Percentiles rank a stretch among this genome's conserved stretches.
These are phyloP conservation scores for Stellera chamaejasme DNA, from an alignment of 345 rosid genomes.

Conservation along the genomic window DNA sequence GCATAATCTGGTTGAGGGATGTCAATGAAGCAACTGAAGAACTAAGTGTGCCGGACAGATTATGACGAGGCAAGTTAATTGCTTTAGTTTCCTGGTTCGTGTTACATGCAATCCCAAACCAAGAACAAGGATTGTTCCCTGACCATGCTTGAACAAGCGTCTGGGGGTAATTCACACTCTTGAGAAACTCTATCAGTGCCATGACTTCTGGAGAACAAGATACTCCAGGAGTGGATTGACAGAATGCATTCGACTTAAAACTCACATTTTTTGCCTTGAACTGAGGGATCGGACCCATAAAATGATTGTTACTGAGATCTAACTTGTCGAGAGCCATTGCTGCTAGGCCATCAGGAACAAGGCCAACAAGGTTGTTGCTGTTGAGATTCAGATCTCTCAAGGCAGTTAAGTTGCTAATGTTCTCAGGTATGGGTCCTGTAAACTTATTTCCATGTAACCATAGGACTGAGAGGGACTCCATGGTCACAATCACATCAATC, in stretches of 20 bases:
- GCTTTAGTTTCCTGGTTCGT: conserved; percentile 16
- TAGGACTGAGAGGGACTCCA: conserved; percentile 36
- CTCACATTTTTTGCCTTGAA: conserved; percentile 33
- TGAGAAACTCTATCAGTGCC: conserved; percentile 57
- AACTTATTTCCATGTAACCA: conserved; percentile 83
- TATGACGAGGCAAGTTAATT: conserved; percentile 35
- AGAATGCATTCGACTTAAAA: conserved; percentile 41
- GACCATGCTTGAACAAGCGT: conserved; percentile 51
- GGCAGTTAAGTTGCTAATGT: conserved; percentile 37
- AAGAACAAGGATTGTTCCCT: conserved; percentile 60
- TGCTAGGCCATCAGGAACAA: conserved; percentile 46
- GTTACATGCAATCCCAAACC: conserved; percentile 50
- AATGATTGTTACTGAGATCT: conserved; percentile 56
- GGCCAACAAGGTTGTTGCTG: conserved; percentile 46
- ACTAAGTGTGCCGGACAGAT: conserved; percentile 59
- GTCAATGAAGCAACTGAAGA: conserved; percentile 45
- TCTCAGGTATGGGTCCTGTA: conserved; percentile 55
- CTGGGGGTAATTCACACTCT: conserved; percentile 45
- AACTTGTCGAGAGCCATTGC: conserved; percentile 37
- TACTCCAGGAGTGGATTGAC: conserved; percentile 35
- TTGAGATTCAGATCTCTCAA: conserved; percentile 60
- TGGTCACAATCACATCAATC: conserved; percentile 47
- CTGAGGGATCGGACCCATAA: conserved; percentile 67
- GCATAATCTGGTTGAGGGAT: conserved; percentile 35
- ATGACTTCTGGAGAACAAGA: conserved; percentile 50